A percentile compares a stretch with the other conserved stretches of the same genome.
Evolutionary conservation across 1,139 yeast genomes (phyloP).

Genomic region (Blastobotrys indianensis): DNA sequence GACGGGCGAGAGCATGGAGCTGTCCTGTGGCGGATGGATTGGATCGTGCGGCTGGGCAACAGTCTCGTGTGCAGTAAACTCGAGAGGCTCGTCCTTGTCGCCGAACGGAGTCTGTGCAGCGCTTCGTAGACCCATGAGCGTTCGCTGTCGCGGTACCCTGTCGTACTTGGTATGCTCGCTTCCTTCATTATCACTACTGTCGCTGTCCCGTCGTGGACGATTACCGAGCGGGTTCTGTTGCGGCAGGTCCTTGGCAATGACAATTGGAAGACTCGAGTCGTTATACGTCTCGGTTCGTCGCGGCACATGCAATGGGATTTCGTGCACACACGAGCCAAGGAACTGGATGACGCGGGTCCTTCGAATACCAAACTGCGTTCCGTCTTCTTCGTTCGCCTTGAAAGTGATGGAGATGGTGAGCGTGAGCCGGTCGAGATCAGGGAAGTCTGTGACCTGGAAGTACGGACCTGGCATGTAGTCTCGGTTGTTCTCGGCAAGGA

Average conservation of each 20-base stretch:
- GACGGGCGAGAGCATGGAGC: too few relatives aligned
- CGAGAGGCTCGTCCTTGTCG: neutral
- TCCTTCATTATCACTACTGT: conserved; percentile 1
- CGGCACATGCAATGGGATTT: conserved; percentile 34
- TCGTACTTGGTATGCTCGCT: conserved; percentile 1
- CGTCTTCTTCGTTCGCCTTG: conserved; percentile 35
- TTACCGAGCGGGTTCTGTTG: too few relatives aligned
- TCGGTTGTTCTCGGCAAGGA: conserved; percentile 32
- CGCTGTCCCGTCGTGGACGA: conserved; percentile 6
- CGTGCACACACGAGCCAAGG: conserved; percentile 31
- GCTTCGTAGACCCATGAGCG: conserved; percentile 4
- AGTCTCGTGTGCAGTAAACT: neutral
- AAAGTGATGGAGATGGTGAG: conserved; percentile 30
- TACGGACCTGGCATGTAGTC: conserved; percentile 34
- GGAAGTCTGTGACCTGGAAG: conserved; percentile 31
- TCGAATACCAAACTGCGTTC: conserved; percentile 28
- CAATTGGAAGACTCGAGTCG: conserved; percentile 34
- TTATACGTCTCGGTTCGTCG: conserved; percentile 32
- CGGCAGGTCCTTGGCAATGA: conserved; percentile 10
- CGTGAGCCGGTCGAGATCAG: conserved; percentile 34
- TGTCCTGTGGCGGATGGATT: too few relatives aligned
- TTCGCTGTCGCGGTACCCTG: neutral
- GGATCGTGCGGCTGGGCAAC: too few relatives aligned
- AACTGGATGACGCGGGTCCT: conserved; percentile 30
- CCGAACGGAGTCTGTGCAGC: neutral